Evolutionary conservation across 768 basidiomycete species (phyloP).

Genomic region (Chlorophyllum brunneum): DNA sequence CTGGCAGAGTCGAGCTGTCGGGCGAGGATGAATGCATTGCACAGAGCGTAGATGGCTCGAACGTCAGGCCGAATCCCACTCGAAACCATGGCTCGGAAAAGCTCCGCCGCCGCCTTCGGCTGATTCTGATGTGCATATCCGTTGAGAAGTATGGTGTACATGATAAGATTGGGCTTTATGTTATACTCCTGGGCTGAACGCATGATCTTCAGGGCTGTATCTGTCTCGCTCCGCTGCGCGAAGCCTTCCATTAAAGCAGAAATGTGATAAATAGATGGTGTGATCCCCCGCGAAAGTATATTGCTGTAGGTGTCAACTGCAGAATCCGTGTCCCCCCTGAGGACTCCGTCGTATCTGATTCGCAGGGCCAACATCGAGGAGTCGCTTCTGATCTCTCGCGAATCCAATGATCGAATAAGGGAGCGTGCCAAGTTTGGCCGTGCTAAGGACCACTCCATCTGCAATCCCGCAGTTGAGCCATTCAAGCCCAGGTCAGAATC

Average conservation of each 20-base stretch:
- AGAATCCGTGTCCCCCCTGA: conserved; percentile 44
- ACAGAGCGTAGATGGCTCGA: conserved; percentile 65
- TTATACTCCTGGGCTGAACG: conserved; percentile 44
- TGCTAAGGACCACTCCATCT: background rate
- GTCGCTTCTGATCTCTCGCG: conserved; percentile 51
- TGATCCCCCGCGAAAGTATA: conserved; percentile 66
- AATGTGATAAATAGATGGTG: conserved; percentile 70
- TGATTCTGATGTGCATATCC: conserved; percentile 63
- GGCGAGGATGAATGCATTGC: conserved; percentile 59
- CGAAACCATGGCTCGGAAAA: conserved; percentile 62
- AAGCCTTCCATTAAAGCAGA: conserved; percentile 77
- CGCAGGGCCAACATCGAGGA: conserved; percentile 55
- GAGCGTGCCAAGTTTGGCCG: conserved; percentile 32
- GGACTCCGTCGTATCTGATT: conserved; percentile 56
- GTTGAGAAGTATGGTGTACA: conserved; percentile 76
- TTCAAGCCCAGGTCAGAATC: background rate
- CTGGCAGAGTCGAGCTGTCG: conserved; percentile 50
- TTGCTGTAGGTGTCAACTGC: conserved; percentile 52
- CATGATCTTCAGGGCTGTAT: conserved; percentile 53
- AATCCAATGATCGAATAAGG: conserved; percentile 41
- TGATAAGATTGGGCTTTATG: conserved; percentile 54
- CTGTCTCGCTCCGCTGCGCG: conserved; percentile 52
- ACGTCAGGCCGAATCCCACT: conserved; percentile 66
- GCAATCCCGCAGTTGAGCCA: conserved; percentile 1
- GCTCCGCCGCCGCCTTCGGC: conserved; percentile 45